A percentile compares a stretch with the other conserved stretches of the same genome.
Conservation (phyloP, 768 basidiomycete species). For the Crassisporium funariophilum region DNA sequence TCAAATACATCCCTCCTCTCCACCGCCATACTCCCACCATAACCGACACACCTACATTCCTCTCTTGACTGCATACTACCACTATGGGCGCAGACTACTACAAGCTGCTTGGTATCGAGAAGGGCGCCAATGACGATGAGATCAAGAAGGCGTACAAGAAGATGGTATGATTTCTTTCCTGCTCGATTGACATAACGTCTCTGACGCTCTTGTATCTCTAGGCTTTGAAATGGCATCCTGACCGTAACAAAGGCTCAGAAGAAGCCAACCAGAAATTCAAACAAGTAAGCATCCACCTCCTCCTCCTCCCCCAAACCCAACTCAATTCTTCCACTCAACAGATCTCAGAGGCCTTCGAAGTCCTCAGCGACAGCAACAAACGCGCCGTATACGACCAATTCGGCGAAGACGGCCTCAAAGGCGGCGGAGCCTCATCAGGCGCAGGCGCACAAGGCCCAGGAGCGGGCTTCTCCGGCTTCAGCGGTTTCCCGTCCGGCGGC, state of each 20-base stretch:
- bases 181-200: slow-evolving; percentile 5
- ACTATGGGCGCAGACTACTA: slow-evolving; percentile 90
- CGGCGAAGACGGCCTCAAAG: slow-evolving; percentile 94
- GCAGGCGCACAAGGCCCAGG: slow-evolving; percentile 52
- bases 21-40: slow-evolving; percentile 4
- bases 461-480: slow-evolving; percentile 46
- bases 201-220: slow-evolving; percentile 13
- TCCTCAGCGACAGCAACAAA: slow-evolving; percentile 85
- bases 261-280: slow-evolving; percentile 91
- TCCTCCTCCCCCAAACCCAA: background rate
- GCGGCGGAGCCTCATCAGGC: slow-evolving; percentile 54
- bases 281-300: slow-evolving; percentile 61
- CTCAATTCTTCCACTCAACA: slow-evolving; percentile 33
- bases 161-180: slow-evolving; percentile 49
- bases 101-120: slow-evolving; percentile 73
- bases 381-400: slow-evolving; percentile 89
- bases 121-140: slow-evolving; percentile 76
- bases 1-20: slow-evolving; percentile 8
- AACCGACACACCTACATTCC: slow-evolving; percentile 2
- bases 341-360: slow-evolving; percentile 96
- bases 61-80: background rate
- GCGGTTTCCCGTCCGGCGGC: slow-evolving; percentile 42
- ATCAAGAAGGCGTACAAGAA: slow-evolving; percentile 97
- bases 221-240: slow-evolving; percentile 96
- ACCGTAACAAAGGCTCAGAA: slow-evolving; percentile 85